Evolutionary conservation across 73 alveolate genomes (phyloP).

Genomic region (Paramecium octaurelia): DNA sequence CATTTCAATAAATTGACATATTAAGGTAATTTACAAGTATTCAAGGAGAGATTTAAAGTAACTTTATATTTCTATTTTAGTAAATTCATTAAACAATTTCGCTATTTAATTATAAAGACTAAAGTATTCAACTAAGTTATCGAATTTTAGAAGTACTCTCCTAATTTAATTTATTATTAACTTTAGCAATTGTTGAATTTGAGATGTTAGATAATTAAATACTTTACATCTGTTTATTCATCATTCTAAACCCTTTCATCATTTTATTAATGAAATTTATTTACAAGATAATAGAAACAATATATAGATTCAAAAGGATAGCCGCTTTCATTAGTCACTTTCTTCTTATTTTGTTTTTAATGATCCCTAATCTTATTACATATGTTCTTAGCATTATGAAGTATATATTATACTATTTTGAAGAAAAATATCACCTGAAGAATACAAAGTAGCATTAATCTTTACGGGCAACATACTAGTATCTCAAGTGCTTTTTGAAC

Average conservation of each 20-base stretch:
- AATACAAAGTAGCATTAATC: background rate
- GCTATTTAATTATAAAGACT: background rate
- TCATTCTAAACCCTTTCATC: background rate
- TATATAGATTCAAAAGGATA: background rate
- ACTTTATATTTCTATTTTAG: background rate
- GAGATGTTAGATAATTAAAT: background rate
- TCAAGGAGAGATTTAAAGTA: background rate
- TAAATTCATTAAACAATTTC: background rate
- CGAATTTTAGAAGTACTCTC: background rate
- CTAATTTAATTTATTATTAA: background rate
- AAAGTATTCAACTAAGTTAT: background rate
- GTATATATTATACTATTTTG: background rate
- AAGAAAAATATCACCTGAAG: background rate
- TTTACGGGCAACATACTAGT: background rate
- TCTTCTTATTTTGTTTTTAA: background rate
- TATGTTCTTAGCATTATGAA: background rate
- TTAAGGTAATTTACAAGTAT: background rate
- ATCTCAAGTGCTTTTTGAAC: background rate
- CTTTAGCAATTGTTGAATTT: background rate
- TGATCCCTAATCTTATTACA: background rate
- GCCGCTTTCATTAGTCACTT: background rate
- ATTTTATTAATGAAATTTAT: background rate
- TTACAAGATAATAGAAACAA: background rate
- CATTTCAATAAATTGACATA: background rate
- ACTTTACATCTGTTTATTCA: background rate